These are phyloP conservation scores for Colletotrichum tropicicola DNA, from an alignment of 2,329 filamentous ascomycete species.

Conservation along the genomic window DNA sequence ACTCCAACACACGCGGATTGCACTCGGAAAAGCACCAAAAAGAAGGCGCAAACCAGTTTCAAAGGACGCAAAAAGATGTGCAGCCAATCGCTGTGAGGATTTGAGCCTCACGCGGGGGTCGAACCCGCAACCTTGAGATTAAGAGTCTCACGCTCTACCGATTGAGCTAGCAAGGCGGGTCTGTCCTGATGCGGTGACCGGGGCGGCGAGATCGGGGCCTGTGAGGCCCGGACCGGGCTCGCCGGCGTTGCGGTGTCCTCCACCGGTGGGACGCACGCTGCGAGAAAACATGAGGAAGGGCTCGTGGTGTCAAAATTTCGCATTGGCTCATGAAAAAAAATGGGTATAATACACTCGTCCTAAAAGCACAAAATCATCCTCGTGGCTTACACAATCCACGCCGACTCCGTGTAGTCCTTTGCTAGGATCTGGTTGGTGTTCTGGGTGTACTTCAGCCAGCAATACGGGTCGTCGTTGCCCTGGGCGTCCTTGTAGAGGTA, in stretches of 20 bases:
- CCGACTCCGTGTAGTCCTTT: slow-evolving; percentile 20
- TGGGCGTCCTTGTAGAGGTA: slow-evolving; percentile 14
- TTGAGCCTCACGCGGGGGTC: slow-evolving; percentile 37
- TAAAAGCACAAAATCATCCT: neutral
- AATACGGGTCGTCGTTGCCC: slow-evolving; percentile 11
- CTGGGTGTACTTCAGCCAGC: slow-evolving; percentile 28
- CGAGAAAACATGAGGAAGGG: no score
- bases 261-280: no score
- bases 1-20: no score
- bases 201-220: neutral
- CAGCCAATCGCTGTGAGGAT: slow-evolving; percentile 26
- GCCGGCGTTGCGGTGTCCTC: no score
- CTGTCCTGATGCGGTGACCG: neutral
- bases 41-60: neutral
- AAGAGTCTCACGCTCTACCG: slow-evolving; percentile 80
- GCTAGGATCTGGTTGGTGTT: slow-evolving; percentile 6
- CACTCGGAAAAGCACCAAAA: neutral
- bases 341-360: slow-evolving; percentile 1
- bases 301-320: no score
- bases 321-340: neutral
- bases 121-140: slow-evolving; percentile 53
- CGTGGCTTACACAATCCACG: slow-evolving; percentile 14
- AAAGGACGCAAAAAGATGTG: neutral
- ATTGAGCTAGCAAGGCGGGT: slow-evolving; percentile 66
- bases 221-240: neutral